Conservation (phyloP, 495 filamentous ascomycete species). For the Pseudoneurospora amorphoporcata region DNA sequence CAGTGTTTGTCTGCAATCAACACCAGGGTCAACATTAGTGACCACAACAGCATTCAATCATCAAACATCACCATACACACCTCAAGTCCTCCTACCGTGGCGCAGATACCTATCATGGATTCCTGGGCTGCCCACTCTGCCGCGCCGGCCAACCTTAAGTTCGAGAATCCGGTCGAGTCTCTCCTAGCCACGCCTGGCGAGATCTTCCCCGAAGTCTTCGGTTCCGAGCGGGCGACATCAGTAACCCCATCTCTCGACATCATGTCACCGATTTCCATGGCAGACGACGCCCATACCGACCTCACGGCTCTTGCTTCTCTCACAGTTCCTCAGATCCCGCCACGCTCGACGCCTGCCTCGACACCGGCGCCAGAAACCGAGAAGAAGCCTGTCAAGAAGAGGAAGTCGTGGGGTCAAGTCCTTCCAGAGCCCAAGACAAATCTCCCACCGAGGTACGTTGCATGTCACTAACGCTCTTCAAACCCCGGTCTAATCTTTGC, state of each 20-base stretch:
- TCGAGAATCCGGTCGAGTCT: constrained; percentile 42
- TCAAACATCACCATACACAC: constrained; percentile 4
- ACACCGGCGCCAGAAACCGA: constrained; percentile 28
- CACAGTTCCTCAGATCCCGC: background rate
- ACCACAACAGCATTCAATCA: background rate
- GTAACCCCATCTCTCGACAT: constrained; percentile 29
- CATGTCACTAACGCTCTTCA: constrained; percentile 13
- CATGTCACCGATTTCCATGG: constrained; percentile 36
- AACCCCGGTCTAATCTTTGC: constrained; percentile 2
- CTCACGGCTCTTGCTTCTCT: constrained; percentile 10
- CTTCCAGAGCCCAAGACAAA: constrained; percentile 95
- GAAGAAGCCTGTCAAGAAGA: constrained; percentile 84
- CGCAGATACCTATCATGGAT: constrained; percentile 23
- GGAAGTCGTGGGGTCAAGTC: constrained; percentile 98
- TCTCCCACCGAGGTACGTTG: constrained; percentile 75
- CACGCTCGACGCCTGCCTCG: constrained; percentile 10
- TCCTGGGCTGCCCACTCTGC: constrained; percentile 29
- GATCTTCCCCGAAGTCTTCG: constrained; percentile 41
- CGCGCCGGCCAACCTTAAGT: constrained; percentile 33
- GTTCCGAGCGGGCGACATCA: constrained; percentile 12
- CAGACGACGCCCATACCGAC: constrained; percentile 20
- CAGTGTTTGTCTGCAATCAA: constrained; percentile 7
- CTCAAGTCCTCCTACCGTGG: constrained; percentile 27
- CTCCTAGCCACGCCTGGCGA: constrained; percentile 43
- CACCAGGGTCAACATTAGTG: background rate